A percentile compares a stretch with the other conserved stretches of the same genome.
phyloP scores from a whole-genome alignment of 176 grass and related monocot species.

The Typha latifolia region DNA sequence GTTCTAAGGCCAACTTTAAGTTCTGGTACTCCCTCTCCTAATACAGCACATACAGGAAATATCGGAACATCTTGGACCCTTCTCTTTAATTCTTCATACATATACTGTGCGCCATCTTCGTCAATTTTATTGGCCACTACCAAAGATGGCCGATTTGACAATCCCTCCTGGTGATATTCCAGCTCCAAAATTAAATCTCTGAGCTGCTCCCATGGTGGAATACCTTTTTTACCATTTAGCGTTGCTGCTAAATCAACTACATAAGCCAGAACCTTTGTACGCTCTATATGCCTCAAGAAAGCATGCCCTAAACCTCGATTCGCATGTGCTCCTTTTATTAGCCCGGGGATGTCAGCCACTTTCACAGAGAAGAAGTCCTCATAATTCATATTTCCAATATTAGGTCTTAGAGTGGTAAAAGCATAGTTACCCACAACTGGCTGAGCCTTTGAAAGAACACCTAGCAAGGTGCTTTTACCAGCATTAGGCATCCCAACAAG shows the following conservation, averaged over 20 bases:
- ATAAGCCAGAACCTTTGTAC: constrained; percentile 71
- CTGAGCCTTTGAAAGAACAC: constrained; percentile 58
- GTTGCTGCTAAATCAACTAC: constrained; percentile 61
- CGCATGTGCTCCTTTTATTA: constrained; percentile 74
- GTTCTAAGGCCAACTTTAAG: constrained; percentile 55
- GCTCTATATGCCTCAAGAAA: constrained; percentile 90
- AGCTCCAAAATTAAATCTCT: constrained; percentile 53
- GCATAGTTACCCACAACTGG: constrained; percentile 66
- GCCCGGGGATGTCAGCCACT: constrained; percentile 78
- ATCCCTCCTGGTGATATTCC: constrained; percentile 64
- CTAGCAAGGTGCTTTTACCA: constrained; percentile 76
- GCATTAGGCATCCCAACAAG: constrained; percentile 83
- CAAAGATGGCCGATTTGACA: constrained; percentile 61
- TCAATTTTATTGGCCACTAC: constrained; percentile 84
- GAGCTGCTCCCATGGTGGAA: constrained; percentile 75
- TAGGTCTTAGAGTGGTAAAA: constrained; percentile 74
- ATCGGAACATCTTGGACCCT: constrained; percentile 53
- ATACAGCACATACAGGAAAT: constrained; percentile 75
- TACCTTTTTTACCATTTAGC: constrained; percentile 46
- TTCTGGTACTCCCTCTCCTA: constrained; percentile 61
- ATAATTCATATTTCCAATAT: constrained; percentile 66
- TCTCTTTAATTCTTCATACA: constrained; percentile 48
- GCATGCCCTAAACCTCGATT: constrained; percentile 83
- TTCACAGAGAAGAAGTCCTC: constrained; percentile 66
- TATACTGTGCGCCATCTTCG: constrained; percentile 51